Percentiles rank a stretch among this genome's conserved stretches.
phyloP scores from a whole-genome alignment of 2,329 filamentous ascomycete species.

The Erysiphe pulchra region DNA sequence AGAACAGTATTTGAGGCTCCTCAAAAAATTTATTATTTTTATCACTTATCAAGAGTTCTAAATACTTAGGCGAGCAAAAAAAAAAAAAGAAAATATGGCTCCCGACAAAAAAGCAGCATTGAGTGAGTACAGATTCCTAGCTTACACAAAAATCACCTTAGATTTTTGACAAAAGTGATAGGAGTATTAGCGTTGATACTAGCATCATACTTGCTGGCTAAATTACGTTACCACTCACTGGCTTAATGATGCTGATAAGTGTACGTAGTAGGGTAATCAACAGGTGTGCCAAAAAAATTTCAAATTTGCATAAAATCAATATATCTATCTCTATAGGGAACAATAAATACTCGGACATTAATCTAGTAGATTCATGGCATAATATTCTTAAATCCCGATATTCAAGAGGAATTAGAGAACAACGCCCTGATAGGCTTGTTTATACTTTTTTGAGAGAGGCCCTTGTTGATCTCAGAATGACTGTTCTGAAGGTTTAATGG shows the following conservation, averaged over 20 bases:
- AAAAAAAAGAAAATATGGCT: background rate
- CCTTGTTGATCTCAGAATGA: background rate
- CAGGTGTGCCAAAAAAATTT: background rate
- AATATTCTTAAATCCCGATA: background rate
- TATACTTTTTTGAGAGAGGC: background rate
- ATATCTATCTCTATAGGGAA: background rate
- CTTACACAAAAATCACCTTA: background rate
- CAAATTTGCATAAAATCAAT: background rate
- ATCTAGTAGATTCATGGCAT: background rate
- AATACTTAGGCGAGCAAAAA: too few species aligned
- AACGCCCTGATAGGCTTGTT: background rate
- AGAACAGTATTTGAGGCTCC: too few species aligned
- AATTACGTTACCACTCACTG: background rate
- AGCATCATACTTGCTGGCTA: background rate
- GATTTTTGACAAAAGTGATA: background rate
- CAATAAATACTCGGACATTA: background rate
- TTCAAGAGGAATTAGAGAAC: background rate
- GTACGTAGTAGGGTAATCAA: background rate
- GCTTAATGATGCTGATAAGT: background rate
- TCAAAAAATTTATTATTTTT: too few species aligned
- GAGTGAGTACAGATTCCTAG: background rate
- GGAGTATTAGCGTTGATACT: background rate
- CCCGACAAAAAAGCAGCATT: too few species aligned
- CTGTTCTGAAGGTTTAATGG: background rate
- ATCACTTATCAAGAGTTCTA: too few species aligned